Conservation (phyloP, 2,329 filamentous ascomycete species). For the Fusarium sp. region DNA sequence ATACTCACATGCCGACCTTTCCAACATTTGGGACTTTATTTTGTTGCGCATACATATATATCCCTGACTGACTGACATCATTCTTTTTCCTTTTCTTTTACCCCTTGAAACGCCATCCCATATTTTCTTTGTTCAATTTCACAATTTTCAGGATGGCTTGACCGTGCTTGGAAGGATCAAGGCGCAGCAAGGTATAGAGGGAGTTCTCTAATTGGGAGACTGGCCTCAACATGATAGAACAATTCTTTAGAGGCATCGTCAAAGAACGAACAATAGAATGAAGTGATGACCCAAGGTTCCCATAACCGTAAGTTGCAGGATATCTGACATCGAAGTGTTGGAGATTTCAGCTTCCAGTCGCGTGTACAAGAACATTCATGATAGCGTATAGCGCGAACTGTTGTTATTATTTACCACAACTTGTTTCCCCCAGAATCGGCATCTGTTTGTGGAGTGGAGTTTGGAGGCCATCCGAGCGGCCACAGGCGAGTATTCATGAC, state of each 20-base stretch:
- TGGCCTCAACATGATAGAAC: constrained; percentile 38
- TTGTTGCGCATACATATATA: constrained; percentile 13
- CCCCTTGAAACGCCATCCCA: not conserved
- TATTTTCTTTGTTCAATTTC: constrained; percentile 29
- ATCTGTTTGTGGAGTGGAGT: not conserved
- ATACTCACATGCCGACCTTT: constrained; percentile 12
- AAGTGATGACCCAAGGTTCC: constrained; percentile 36
- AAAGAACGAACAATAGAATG: constrained; percentile 37
- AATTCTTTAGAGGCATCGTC: constrained; percentile 37
- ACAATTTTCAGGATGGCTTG: constrained; percentile 22
- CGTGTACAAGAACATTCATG: not conserved
- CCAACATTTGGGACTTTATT: constrained; percentile 10
- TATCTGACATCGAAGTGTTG: not conserved
- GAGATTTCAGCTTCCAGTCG: not conserved
- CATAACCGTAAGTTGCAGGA: not conserved
- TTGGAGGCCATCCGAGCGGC: constrained; percentile 1
- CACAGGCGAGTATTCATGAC: constrained; percentile 23
- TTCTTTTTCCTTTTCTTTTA: constrained; percentile 14
- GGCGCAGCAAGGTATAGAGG: constrained; percentile 36
- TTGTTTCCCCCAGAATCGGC: not conserved
- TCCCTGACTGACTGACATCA: constrained; percentile 6
- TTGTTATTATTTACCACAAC: constrained; percentile 23
- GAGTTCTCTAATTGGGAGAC: constrained; percentile 17
- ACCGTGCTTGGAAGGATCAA: constrained; percentile 28
- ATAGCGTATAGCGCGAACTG: not conserved